Evolutionary conservation across 345 rosid genomes (phyloP).

Genomic region (Raphanus raphanistrum): DNA sequence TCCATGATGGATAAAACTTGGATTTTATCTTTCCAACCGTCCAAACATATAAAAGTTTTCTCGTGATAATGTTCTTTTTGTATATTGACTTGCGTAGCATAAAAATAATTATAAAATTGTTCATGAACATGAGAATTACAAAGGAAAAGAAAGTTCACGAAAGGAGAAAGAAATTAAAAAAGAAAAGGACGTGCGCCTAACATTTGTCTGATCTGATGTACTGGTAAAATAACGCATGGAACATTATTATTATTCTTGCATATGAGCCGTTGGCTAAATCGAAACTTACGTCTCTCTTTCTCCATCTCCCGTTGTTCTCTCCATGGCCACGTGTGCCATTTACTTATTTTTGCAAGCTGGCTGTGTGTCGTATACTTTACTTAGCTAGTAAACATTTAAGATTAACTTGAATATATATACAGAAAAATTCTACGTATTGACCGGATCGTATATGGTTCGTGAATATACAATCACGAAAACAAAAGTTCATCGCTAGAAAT

Average conservation of each 20-base stretch:
- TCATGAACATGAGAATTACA: neutral
- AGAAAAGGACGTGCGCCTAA: slow-evolving; percentile 60
- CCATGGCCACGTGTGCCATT: slow-evolving; percentile 6
- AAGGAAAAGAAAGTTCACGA: neutral
- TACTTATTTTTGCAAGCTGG: neutral
- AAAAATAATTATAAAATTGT: neutral
- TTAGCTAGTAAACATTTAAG: neutral
- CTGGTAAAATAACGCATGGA: slow-evolving; percentile 29
- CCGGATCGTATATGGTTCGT: neutral
- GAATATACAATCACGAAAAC: neutral
- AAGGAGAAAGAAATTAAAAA: neutral
- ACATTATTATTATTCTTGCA: slow-evolving; percentile 30
- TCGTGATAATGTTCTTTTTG: neutral
- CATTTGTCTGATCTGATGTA: slow-evolving; percentile 21
- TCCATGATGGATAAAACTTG: neutral
- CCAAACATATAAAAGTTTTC: neutral
- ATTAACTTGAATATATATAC: neutral
- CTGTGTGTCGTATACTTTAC: neutral
- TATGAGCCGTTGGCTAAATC: slow-evolving; percentile 31
- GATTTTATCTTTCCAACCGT: slow-evolving; percentile 15
- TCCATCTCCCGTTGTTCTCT: slow-evolving; percentile 29
- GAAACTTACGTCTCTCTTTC: slow-evolving; percentile 35
- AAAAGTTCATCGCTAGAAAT: neutral
- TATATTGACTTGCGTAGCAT: neutral
- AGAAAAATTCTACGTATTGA: neutral